Base-by-base conservation (phyloP, 371 early-diverging fungal species). In the Chytridiales sp. region DNA sequence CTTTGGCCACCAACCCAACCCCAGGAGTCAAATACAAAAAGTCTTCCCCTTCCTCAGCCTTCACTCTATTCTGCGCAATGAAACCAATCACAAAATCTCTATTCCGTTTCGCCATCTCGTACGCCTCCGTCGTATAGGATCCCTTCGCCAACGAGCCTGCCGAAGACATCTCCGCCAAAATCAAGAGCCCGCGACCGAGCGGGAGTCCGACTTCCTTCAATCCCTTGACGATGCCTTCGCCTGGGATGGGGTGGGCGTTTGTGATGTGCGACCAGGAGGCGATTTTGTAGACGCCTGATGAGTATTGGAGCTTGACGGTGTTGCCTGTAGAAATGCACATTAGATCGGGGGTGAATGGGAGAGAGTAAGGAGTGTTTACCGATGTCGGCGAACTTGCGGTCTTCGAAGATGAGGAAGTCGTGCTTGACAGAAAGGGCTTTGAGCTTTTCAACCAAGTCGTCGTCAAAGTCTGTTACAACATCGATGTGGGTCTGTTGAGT, bases 111-210 rank as follows among this genome's bases (percentile, higher is more conserved):
- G 98, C 98, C 87, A 95, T 85, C 41, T 83, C 86, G 31, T 94
- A 83, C n/a, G 93, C 88, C 48, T 86, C 86, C 22, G 74, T 72
- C 17, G 94, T 94, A 76, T 97, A 97, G 21, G 43, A 21, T 66
- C 39, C 90, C 84, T 50, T 84, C 76, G 51, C 90, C 57, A 97
- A 76, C 22, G 89, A 85, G n/a, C 93, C 97, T 53, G 81, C 84
- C 53, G 88, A 85, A 21, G 95, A 94, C 96, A 97, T 96, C 67
- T 96, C 93, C n/a, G 97, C 95, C 56, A 97, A 78, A 40, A 97
- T 75, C 27, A 97, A 77, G 49, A 93, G 70, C 27, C 86, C 90
- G 41, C 96, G 88, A 54, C 82, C 84, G 53, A 88, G 76, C 48
- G 93, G 90, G 43, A 81, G 64, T 46, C 93, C 95, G 24, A 92